Percentiles rank a stretch among this genome's conserved stretches.
These are phyloP conservation scores for Pseudogymnoascus sp. DNA, from an alignment of 2,329 filamentous ascomycete species.

Conservation along the genomic window DNA sequence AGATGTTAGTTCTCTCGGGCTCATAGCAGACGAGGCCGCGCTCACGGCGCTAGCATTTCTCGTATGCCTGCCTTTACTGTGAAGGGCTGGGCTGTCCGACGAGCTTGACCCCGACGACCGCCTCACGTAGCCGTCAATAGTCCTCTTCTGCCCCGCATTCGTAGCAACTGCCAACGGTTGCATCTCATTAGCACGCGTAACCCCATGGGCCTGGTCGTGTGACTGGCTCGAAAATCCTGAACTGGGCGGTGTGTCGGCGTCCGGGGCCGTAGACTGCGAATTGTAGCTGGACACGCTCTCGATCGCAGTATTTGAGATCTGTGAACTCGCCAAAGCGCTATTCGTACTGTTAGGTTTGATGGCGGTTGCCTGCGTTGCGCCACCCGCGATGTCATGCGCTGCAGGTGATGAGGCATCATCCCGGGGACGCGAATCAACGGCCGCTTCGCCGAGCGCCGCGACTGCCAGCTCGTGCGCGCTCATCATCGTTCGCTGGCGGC, in stretches of 20 bases:
- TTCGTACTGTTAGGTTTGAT: slow-evolving; percentile 17
- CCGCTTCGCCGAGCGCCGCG: slow-evolving; percentile 20
- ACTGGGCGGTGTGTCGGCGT: slow-evolving; percentile 10
- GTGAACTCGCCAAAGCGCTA: not conserved
- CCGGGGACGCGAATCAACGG: slow-evolving; percentile 11
- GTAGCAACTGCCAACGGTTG: slow-evolving; percentile 9
- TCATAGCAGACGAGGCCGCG: slow-evolving; percentile 47
- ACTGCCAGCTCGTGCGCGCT: slow-evolving; percentile 23
- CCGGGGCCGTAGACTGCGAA: slow-evolving; percentile 13
- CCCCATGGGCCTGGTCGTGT: slow-evolving; percentile 12
- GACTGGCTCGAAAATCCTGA: slow-evolving; percentile 8
- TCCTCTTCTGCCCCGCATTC: slow-evolving; percentile 57
- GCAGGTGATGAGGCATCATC: slow-evolving; percentile 15
- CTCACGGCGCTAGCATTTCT: slow-evolving; percentile 64
- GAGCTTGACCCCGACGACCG: slow-evolving; percentile 36
- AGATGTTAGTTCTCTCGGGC: slow-evolving; percentile 50
- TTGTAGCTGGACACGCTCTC: not conserved
- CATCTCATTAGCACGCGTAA: slow-evolving; percentile 10
- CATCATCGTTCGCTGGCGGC: slow-evolving; percentile 15
- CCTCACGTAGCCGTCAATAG: slow-evolving; percentile 68
- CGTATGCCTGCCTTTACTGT: slow-evolving; percentile 44
- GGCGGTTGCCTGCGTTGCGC: slow-evolving; percentile 17
- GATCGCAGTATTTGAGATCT: not conserved
- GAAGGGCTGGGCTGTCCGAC: slow-evolving; percentile 32
- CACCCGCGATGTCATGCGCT: slow-evolving; percentile 20